phyloP scores from a whole-genome alignment of 2,329 filamentous ascomycete genomes.

The Nemania abortiva region DNA sequence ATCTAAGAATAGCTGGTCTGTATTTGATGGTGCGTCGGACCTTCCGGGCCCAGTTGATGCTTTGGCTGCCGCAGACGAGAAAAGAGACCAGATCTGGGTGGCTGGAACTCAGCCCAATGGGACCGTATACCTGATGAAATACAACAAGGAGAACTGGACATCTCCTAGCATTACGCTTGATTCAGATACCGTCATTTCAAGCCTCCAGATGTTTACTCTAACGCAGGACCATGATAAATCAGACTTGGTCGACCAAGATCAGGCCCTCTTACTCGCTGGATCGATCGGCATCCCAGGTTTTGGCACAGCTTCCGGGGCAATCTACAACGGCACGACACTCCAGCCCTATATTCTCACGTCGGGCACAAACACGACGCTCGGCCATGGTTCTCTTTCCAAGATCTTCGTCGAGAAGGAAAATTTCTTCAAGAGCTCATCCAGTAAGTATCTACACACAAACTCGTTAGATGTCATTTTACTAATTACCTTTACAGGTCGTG shows the following conservation, averaged over 20 bases:
- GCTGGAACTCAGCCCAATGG: constrained; percentile 74
- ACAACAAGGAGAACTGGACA: constrained; percentile 81
- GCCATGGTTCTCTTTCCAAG: constrained; percentile 75
- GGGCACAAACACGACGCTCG: constrained; percentile 71
- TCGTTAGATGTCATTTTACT: constrained; percentile 14
- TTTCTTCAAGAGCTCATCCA: constrained; percentile 73
- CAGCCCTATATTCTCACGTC: constrained; percentile 85
- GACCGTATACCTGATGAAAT: constrained; percentile 84
- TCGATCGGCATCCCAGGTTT: constrained; percentile 80
- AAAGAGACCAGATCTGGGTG: constrained; percentile 83
- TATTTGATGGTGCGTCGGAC: constrained; percentile 69
- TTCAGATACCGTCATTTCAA: constrained; percentile 75
- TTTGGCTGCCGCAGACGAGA: constrained; percentile 78
- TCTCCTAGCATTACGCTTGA: constrained; percentile 73
- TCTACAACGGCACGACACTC: constrained; percentile 86
- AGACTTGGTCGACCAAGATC: constrained; percentile 72
- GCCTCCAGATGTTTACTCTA: constrained; percentile 83
- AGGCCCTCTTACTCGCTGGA: constrained; percentile 87
- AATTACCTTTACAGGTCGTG: constrained; percentile 56
- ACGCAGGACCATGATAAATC: constrained; percentile 74
- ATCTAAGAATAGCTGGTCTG: constrained; percentile 73
- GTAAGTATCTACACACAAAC: constrained; percentile 61
- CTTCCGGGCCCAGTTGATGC: constrained; percentile 86
- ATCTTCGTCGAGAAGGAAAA: constrained; percentile 86
- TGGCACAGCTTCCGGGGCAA: constrained; percentile 84